Conservation (phyloP, 345 rosid species). For the Populus pruinosa region DNA sequence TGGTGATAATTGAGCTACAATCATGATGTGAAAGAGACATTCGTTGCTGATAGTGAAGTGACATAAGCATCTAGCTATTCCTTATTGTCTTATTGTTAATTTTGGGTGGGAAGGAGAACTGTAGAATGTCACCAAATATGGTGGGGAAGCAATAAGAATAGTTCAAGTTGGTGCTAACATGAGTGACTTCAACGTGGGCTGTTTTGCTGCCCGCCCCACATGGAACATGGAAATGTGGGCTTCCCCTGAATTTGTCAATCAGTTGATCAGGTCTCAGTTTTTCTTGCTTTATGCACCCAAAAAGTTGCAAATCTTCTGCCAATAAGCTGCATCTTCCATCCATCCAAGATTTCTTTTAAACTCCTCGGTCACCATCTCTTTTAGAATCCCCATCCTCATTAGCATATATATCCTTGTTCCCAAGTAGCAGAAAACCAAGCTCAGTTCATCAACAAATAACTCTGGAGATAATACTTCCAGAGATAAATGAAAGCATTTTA, state of each 20-base stretch:
- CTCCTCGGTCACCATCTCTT: background rate
- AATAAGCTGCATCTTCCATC: background rate
- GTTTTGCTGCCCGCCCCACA: background rate
- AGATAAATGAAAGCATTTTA: background rate
- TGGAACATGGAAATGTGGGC: background rate
- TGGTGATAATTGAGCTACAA: background rate
- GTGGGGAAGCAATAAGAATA: background rate
- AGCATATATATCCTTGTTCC: background rate
- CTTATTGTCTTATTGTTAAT: background rate
- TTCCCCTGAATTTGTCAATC: background rate
- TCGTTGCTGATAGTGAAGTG: background rate
- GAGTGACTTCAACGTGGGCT: background rate
- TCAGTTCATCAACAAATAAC: background rate
- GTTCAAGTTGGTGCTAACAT: background rate
- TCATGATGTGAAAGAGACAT: constrained; percentile 1
- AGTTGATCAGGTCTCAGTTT: background rate
- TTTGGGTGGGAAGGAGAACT: background rate
- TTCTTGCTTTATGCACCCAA: background rate
- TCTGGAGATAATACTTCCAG: background rate
- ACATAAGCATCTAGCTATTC: background rate
- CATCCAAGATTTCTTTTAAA: background rate
- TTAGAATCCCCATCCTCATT: background rate
- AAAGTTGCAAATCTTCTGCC: background rate
- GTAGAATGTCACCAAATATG: background rate
- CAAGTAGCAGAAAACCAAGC: background rate